Evolutionary conservation across 2,329 filamentous ascomycete species (phyloP), one percentile per base, ranked within the genome.

Genomic region (Diaporthe destruens): DNA sequence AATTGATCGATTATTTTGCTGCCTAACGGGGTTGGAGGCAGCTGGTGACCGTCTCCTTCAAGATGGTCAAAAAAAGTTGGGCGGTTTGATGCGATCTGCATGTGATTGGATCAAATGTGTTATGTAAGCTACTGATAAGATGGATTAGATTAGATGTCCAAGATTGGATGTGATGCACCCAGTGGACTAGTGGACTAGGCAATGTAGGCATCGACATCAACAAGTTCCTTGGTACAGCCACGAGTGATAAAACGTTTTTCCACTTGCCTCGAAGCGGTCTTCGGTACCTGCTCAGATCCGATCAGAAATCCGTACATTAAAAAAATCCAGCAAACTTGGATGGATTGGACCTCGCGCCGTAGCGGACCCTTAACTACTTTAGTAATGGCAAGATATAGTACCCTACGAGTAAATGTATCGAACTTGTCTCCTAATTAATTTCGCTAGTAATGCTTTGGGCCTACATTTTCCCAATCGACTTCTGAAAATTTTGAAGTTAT

Each of bases 51-150:
- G 23, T 25, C 32, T 53, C 25, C 25, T 56, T 34, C 23, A 51
- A 51, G 56, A 42, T 32, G 23, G 14, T 23, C 36, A 32, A 72
- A 71, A 72, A 73, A 73, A 71, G 61, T 67, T 71, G 59, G 68
- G 42, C 32, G 4, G 7, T 18, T 23, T 71, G 59, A 44, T 57
- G 72, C 59, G 51, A 51, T 73, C 68, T 25, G 59, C 23, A 49
- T 53, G 25, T 57, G 51, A 73, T 73, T 71, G 72, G 72, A 29
- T 18, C 29, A n/a, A 34, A 20, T 4, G 9, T 12, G 11, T 73
- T 73, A 73, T 56, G 39, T 73, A 73, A 73, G 32, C 55, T 0
- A 0, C 0, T n/a, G 67, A 70, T 70, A 70, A 61, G 29, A 68
- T 56, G 51, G 65, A 70, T 61, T 54, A 61, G 68, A 70, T 61